These are phyloP conservation scores for Pezicula radicicola DNA, from an alignment of 2,329 filamentous ascomycete genomes.

Conservation along the genomic window DNA sequence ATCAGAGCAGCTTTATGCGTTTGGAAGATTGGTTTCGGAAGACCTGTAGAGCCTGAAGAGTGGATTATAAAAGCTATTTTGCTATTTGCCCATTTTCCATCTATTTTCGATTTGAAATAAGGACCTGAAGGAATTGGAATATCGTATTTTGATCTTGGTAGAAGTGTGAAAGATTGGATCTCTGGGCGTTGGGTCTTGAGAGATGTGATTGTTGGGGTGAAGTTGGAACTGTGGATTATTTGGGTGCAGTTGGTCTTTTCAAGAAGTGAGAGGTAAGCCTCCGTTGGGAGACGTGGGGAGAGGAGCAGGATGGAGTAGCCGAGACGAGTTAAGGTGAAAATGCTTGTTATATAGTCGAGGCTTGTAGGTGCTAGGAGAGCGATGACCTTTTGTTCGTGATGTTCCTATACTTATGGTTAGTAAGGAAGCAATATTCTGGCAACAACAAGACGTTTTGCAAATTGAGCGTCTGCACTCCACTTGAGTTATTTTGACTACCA, in stretches of 20 bases:
- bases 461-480: too few species aligned
- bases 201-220: constrained; percentile 3
- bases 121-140: constrained; percentile 8
- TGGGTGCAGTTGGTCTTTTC: constrained; percentile 32
- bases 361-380: constrained; percentile 27
- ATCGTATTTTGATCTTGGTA: constrained; percentile 11
- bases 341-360: constrained; percentile 48
- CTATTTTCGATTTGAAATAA: constrained; percentile 7
- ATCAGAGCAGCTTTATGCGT: constrained; percentile 34
- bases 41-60: constrained; percentile 49
- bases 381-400: constrained; percentile 9
- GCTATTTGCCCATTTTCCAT: constrained; percentile 2
- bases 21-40: constrained; percentile 56
- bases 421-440: too few species aligned
- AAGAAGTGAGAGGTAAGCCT: constrained; percentile 46
- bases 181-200: constrained; percentile 12
- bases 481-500: too few species aligned
- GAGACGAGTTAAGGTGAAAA: constrained; percentile 48
- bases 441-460: too few species aligned
- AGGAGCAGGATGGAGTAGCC: constrained; percentile 51
- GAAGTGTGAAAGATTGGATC: constrained; percentile 18
- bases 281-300: constrained; percentile 48
- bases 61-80: constrained; percentile 5
- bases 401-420: not conserved
- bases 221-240: constrained; percentile 9